Conservation (phyloP, 768 basidiomycete genomes). For the Russula sp. region DNA sequence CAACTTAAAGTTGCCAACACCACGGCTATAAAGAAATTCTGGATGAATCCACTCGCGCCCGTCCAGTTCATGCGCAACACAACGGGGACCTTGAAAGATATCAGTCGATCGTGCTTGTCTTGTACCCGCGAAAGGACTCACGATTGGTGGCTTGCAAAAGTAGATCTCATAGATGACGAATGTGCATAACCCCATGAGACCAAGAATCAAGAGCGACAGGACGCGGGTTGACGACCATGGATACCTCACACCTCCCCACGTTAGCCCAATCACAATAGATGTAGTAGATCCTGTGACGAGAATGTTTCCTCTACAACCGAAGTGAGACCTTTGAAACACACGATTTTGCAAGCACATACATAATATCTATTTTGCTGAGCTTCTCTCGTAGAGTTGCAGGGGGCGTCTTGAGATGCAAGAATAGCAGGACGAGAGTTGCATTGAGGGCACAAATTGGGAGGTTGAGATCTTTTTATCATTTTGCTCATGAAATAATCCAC, state of each 20-base stretch:
- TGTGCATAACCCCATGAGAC: slow-evolving; percentile 38
- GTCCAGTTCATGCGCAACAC: slow-evolving; percentile 38
- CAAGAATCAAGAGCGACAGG: slow-evolving; percentile 44
- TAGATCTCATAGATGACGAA: slow-evolving; percentile 43
- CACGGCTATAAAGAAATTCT: slow-evolving; percentile 35
- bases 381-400: slow-evolving; percentile 37
- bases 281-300: slow-evolving; percentile 37
- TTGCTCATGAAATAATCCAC: neutral
- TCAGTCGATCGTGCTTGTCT: neutral
- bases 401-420: slow-evolving; percentile 39
- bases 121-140: slow-evolving; percentile 31
- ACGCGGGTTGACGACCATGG: slow-evolving; percentile 43
- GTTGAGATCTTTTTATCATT: slow-evolving; percentile 38
- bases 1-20: slow-evolving; percentile 28
- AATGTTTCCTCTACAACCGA: slow-evolving; percentile 38
- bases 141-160: slow-evolving; percentile 38
- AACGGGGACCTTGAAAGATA: slow-evolving; percentile 36
- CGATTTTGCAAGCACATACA: slow-evolving; percentile 33
- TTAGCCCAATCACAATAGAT: slow-evolving; percentile 37
- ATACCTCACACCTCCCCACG: slow-evolving; percentile 45
- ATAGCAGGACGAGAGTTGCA: slow-evolving; percentile 34
- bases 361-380: slow-evolving; percentile 41
- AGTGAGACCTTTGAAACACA: neutral
- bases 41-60: slow-evolving; percentile 37
- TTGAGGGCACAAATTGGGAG: slow-evolving; percentile 38